Percentiles rank a stretch among this genome's conserved stretches.
phyloP scores from a whole-genome alignment of 2,329 filamentous ascomycete genomes.

The Claviceps africana region DNA sequence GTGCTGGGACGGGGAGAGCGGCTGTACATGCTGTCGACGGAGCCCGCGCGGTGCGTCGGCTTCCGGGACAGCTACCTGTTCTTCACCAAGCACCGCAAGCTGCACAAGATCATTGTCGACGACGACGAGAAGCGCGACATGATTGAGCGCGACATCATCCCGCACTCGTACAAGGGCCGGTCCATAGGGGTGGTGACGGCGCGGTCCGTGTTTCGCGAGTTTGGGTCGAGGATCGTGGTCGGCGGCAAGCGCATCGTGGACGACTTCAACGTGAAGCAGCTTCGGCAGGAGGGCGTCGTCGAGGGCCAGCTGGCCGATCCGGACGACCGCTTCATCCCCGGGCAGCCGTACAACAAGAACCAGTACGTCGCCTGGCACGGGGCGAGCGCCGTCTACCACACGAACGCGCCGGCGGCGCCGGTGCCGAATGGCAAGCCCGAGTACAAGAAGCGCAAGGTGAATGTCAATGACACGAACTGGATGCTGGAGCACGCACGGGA shows the following conservation, averaged over 20 bases:
- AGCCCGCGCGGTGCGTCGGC: constrained; percentile 88
- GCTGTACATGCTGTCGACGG: constrained; percentile 96
- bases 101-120: constrained; percentile 96
- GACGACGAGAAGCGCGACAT: constrained; percentile 95
- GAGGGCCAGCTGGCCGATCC: constrained; percentile 90
- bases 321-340: constrained; percentile 62
- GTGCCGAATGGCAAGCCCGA: constrained; percentile 62
- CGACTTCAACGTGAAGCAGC: constrained; percentile 73
- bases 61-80: constrained; percentile 98
- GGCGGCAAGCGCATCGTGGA: constrained; percentile 76
- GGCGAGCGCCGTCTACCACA: constrained; percentile 90
- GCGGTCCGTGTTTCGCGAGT: constrained; percentile 91
- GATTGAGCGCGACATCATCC: constrained; percentile 89
- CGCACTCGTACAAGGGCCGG: constrained; percentile 95
- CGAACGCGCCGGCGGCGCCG: constrained; percentile 62
- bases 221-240: constrained; percentile 86
- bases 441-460: constrained; percentile 70
- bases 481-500: constrained; percentile 88
- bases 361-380: constrained; percentile 98
- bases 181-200: constrained; percentile 95
- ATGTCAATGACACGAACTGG: constrained; percentile 91
- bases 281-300: constrained; percentile 60
- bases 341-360: constrained; percentile 93
- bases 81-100: constrained; percentile 92
- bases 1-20: constrained; percentile 70